Evolutionary conservation across 495 filamentous ascomycete genomes (phyloP), one percentile per base, ranked within the genome.

Genomic region (Mycothermus thermophilus): DNA sequence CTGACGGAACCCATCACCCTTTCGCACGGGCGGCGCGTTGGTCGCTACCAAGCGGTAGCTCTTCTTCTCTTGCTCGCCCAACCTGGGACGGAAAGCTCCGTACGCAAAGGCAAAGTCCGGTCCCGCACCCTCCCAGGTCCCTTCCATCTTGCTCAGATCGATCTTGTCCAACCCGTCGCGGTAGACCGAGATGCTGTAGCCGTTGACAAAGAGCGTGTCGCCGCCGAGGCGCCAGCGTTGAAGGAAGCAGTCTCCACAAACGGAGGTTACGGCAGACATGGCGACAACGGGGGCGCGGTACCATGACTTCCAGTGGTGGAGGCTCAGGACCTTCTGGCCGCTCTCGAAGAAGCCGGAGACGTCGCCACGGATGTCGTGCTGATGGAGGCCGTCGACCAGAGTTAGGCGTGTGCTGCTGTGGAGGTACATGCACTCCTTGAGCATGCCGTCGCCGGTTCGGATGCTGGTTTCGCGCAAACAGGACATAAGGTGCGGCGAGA

Each of bases 301-400:
- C 53, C 64, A 61, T 16, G 62, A 67, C 51, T 75, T 77, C 72
- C 73, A 78, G 54, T 80, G 74, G 50, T 81, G 77, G 31, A 81
- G 55, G 33, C 67, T 73, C 18, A 77, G 50, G 1, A 71, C 67
- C 42, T 55, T 57, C 33, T 61, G 57, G 11, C 74, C 74, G 16
- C 66, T 67, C 50, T 81, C 77, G 46, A 70, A 79, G 18, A 79
- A 64, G 30, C 77, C 75, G 12, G 74, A 69, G 2, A 67, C 55
- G 22, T 78, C 74, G 12, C 67, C 66, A 26, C 54, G 57, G 43
- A 79, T 58, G 44, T 81, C 75, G 51, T 77, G 70, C 59, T 79
- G 75, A 51, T 69, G 66, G 16, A 81, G 63, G 3, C 69, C 73
- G 5, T 60, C 64, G 47, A 76, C 63, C 23, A 71, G 52, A 5